Evolutionary conservation across 2,329 filamentous ascomycete species (phyloP).

Genomic region (Dryadomyces quercus-mongolicae): DNA sequence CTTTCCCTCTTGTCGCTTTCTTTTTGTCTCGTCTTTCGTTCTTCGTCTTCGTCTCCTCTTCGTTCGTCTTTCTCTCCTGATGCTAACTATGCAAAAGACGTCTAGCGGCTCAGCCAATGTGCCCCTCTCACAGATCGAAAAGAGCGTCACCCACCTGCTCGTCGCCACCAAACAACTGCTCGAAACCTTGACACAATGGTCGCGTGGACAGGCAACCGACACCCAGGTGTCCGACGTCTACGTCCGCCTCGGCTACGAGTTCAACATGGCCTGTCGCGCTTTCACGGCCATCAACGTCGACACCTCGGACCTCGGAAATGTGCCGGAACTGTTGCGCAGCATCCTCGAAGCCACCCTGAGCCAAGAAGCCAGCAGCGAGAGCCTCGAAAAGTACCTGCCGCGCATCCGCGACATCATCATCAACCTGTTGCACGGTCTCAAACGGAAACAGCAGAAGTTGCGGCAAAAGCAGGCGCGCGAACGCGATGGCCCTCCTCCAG

Average conservation of each 20-base stretch:
- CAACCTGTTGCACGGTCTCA: constrained; percentile 87
- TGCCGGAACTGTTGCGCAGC: constrained; percentile 77
- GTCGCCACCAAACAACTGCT: constrained; percentile 96
- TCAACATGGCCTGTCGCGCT: constrained; percentile 95
- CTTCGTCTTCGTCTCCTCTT: neutral
- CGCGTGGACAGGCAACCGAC: constrained; percentile 80
- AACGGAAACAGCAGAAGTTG: constrained; percentile 90
- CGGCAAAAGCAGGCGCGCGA: constrained; percentile 50
- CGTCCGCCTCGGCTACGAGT: constrained; percentile 93
- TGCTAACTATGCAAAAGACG: constrained; percentile 10
- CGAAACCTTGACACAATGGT: constrained; percentile 97
- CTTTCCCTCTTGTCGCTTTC: neutral
- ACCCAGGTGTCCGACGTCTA: constrained; percentile 97
- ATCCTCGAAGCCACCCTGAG: constrained; percentile 94
- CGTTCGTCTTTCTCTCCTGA: neutral
- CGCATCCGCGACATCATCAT: constrained; percentile 98
- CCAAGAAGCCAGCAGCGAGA: constrained; percentile 88
- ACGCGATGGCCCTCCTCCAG: constrained; percentile 42
- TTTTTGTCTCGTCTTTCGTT: constrained; percentile 1
- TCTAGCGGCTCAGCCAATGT: constrained; percentile 50
- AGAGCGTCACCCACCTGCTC: constrained; percentile 93
- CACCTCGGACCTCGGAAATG: constrained; percentile 84
- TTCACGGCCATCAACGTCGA: constrained; percentile 97
- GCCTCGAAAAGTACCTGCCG: constrained; percentile 85
- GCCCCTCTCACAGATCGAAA: constrained; percentile 89